Percentiles rank a stretch among this genome's conserved stretches.
phyloP scores from a whole-genome alignment of 441 rosid genomes.

The Manihot esculenta region DNA sequence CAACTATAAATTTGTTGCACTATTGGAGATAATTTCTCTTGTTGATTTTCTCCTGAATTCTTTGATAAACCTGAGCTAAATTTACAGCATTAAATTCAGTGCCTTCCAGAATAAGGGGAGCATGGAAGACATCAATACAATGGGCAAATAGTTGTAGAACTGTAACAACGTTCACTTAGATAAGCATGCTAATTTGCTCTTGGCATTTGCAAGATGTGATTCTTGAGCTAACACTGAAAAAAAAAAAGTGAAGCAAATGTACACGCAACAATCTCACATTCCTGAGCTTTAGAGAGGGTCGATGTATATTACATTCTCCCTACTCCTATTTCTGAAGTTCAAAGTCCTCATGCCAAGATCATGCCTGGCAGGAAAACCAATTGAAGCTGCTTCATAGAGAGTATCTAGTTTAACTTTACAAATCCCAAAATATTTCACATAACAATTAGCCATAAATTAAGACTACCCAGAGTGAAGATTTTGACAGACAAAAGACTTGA shows the following conservation, averaged over 20 bases:
- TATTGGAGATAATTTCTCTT: slow-evolving; percentile 58
- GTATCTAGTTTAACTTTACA: not conserved
- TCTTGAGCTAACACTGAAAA: too few relatives aligned
- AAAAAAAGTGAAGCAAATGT: too few relatives aligned
- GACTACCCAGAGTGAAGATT: not conserved
- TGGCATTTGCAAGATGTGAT: not conserved
- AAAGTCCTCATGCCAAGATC: too few relatives aligned
- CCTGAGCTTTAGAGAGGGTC: too few relatives aligned
- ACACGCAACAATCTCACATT: too few relatives aligned
- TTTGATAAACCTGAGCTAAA: slow-evolving; percentile 29
- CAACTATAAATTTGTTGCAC: slow-evolving; percentile 45
- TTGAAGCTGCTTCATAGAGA: not conserved
- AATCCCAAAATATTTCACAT: not conserved
- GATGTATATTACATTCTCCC: not conserved
- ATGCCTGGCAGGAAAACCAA: not conserved
- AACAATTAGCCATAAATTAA: not conserved
- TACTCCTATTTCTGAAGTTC: too few relatives aligned
- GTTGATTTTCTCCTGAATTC: slow-evolving; percentile 43
- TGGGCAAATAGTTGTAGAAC: not conserved
- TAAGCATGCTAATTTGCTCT: not conserved
- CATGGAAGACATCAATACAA: not conserved
- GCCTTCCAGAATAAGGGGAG: slow-evolving; percentile 12
- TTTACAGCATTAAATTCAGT: slow-evolving; percentile 1
- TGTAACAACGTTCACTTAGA: not conserved
- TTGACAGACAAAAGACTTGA: not conserved